Percentiles rank a stretch among this genome's conserved stretches.
Evolutionary conservation across 768 basidiomycete genomes (phyloP).

Genomic region (Ramaria sp.): DNA sequence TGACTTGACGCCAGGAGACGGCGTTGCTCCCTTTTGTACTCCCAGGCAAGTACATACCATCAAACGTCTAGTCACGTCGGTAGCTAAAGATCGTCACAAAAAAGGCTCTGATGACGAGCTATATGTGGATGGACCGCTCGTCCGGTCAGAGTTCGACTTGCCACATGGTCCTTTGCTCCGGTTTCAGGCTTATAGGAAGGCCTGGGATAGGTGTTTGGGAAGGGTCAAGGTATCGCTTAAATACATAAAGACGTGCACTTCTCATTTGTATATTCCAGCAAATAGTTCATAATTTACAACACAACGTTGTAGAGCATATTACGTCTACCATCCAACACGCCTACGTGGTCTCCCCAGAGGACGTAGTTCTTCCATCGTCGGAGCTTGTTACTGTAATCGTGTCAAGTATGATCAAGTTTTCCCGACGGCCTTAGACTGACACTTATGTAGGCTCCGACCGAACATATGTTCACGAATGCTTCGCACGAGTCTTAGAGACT

Average conservation of each 20-base stretch:
- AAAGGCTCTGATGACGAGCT: background rate
- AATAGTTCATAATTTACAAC: conserved; percentile 37
- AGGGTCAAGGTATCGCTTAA: conserved; percentile 31
- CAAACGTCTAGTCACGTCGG: background rate
- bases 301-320: conserved; percentile 36
- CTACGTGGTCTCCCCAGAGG: conserved; percentile 25
- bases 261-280: conserved; percentile 21
- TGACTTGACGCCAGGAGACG: background rate
- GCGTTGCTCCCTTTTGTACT: background rate
- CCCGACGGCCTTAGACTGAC: background rate
- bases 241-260: background rate
- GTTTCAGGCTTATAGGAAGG: conserved; percentile 40
- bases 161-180: conserved; percentile 21
- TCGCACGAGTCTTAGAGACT: conserved; percentile 8
- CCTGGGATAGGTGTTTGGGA: conserved; percentile 50
- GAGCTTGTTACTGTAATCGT: conserved; percentile 54
- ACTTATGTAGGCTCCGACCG: conserved; percentile 17
- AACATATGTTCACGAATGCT: conserved; percentile 16
- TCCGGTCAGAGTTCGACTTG: conserved; percentile 6
- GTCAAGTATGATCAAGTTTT: conserved; percentile 30
- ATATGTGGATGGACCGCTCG: conserved; percentile 4
- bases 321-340: conserved; percentile 32
- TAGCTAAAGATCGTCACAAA: background rate
- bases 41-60: background rate
- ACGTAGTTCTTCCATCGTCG: conserved; percentile 46